A percentile compares a stretch with the other conserved stretches of the same genome.
phyloP scores from a whole-genome alignment of 176 grass and related monocot genomes.

The Cocos nucifera region DNA sequence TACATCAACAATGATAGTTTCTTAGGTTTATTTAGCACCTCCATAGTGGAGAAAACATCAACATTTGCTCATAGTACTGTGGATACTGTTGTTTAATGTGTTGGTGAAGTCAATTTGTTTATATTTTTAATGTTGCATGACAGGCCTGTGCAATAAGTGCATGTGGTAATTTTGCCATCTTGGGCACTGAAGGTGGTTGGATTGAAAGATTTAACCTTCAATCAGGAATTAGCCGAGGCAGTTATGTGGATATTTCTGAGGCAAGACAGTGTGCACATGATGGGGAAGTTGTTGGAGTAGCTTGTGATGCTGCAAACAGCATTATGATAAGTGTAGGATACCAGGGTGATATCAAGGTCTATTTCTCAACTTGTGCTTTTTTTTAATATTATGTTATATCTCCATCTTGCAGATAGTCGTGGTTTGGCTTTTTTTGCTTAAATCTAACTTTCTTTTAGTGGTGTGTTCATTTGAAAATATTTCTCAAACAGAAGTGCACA shows the following conservation, averaged over 20 bases:
- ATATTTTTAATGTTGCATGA: constrained; percentile 12
- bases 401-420: neutral
- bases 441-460: no score
- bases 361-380: neutral
- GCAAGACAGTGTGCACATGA: constrained; percentile 65
- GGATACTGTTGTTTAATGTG: neutral
- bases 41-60: neutral
- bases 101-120: constrained; percentile 3
- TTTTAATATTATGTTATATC: neutral
- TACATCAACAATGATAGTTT: no score
- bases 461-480: no score
- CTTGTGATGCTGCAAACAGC: constrained; percentile 81
- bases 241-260: constrained; percentile 46
- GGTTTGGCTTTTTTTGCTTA: no score
- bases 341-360: constrained; percentile 85
- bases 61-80: neutral
- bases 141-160: constrained; percentile 95
- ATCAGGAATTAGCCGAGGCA: constrained; percentile 73
- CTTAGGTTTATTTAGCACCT: no score
- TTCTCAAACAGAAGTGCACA: no score
- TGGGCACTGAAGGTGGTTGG: constrained; percentile 92
- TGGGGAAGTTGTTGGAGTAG: constrained; percentile 79
- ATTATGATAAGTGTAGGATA: constrained; percentile 85
- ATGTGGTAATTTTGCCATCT: constrained; percentile 82
- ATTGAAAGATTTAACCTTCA: constrained; percentile 96